Evolutionary conservation across 2,329 filamentous ascomycete genomes (phyloP).

Genomic region (Dactylellina leptospora): DNA sequence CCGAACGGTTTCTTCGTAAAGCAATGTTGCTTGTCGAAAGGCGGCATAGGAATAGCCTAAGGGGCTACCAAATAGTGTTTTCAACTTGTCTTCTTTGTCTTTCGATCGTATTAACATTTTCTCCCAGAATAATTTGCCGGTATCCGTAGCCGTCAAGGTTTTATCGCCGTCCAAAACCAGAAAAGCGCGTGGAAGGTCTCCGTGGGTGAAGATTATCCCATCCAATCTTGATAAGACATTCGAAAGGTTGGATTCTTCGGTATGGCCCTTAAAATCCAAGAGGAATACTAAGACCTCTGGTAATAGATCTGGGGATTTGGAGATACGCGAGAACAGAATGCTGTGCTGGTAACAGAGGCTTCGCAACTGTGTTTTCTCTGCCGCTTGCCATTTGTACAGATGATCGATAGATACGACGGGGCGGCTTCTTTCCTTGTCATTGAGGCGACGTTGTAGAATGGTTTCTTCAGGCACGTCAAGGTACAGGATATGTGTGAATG

Average conservation of each 20-base stretch:
- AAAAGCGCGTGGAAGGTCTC: constrained; percentile 61
- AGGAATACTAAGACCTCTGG: constrained; percentile 58
- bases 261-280: constrained; percentile 61
- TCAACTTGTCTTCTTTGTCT: constrained; percentile 59
- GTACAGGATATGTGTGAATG: constrained; percentile 70
- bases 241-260: constrained; percentile 61
- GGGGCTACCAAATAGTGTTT: constrained; percentile 63
- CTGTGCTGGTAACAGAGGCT: constrained; percentile 62
- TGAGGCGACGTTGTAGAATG: constrained; percentile 60
- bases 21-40: constrained; percentile 65
- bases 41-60: constrained; percentile 66
- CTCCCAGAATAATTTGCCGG: constrained; percentile 66
- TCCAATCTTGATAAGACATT: constrained; percentile 59
- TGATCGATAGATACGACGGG: constrained; percentile 59
- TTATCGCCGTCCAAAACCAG: constrained; percentile 70
- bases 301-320: constrained; percentile 20
- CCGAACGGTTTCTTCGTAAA: constrained; percentile 61
- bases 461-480: constrained; percentile 61
- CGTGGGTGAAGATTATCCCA: constrained; percentile 55
- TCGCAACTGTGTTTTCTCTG: constrained; percentile 63
- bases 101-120: constrained; percentile 22
- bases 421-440: constrained; percentile 61
- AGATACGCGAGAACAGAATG: constrained; percentile 64
- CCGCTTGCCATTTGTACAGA: constrained; percentile 64
- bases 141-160: constrained; percentile 66